Percentiles rank a stretch among this genome's conserved stretches.
Conservation (phyloP, 192 early-diverging fungal genomes). For the Phlyctochytrium arcticum region DNA sequence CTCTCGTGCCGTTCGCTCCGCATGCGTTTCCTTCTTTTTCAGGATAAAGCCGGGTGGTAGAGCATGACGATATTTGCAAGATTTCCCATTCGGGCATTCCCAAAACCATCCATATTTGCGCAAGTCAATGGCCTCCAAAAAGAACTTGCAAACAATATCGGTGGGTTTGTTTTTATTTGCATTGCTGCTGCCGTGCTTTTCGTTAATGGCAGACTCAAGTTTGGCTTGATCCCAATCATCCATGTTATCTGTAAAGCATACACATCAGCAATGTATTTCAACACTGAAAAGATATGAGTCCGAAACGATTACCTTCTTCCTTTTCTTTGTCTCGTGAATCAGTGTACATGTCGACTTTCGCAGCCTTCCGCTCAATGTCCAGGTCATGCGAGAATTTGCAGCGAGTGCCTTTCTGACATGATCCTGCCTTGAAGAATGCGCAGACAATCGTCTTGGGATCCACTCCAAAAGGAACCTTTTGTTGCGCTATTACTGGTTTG, state of each 20-base stretch:
- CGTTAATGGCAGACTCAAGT: conserved; percentile 81
- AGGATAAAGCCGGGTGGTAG: conserved; percentile 94
- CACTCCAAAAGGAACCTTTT: conserved; percentile 96
- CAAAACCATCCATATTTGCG: conserved; percentile 99
- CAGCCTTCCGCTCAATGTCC: conserved; percentile 81
- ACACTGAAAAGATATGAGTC: neutral
- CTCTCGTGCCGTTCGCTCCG: conserved; percentile 66
- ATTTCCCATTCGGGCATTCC: conserved; percentile 93
- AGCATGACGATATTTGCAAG: conserved; percentile 95
- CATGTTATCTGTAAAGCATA: conserved; percentile 73
- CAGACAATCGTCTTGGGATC: conserved; percentile 96
- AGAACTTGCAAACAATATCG: conserved; percentile 97
- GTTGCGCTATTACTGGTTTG: conserved; percentile 75
- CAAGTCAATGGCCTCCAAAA: conserved; percentile 93
- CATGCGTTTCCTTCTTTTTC: conserved; percentile 77
- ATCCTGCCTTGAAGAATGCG: conserved; percentile 85
- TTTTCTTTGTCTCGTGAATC: conserved; percentile 66
- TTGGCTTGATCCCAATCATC: conserved; percentile 93
- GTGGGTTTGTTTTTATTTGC: conserved; percentile 86
- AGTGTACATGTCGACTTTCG: conserved; percentile 92
- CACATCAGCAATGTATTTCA: neutral
- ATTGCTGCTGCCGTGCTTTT: conserved; percentile 66
- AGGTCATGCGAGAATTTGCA: conserved; percentile 99
- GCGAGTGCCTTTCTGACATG: conserved; percentile 83
- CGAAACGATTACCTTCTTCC: conserved; percentile 14